Evolutionary conservation across 2,329 filamentous ascomycete genomes (phyloP).

Genomic region (Pseudogymnoascus verrucosus): DNA sequence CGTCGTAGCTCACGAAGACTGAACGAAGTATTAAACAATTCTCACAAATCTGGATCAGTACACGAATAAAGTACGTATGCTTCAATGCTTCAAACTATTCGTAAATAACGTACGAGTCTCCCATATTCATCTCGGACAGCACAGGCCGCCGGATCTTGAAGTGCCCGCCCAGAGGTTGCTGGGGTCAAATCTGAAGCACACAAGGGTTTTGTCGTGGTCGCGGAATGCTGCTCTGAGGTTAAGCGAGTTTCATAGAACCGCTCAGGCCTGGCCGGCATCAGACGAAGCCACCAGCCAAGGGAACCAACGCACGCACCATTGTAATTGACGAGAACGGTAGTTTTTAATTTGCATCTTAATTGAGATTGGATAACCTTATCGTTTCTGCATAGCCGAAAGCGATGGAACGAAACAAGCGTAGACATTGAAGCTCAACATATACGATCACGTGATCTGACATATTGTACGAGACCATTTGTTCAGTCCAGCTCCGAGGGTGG

Average conservation of each 20-base stretch:
- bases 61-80: background rate
- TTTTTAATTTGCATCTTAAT: slow-evolving; percentile 4
- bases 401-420: background rate
- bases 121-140: slow-evolving; percentile 1
- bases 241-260: background rate
- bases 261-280: slow-evolving; percentile 2
- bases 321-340: background rate
- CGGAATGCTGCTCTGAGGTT: slow-evolving; percentile 9
- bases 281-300: slow-evolving; percentile 5
- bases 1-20: background rate
- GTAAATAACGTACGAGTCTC: background rate
- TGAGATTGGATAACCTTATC: slow-evolving; percentile 7
- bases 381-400: slow-evolving; percentile 3
- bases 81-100: background rate
- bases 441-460: background rate
- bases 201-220: slow-evolving; percentile 12
- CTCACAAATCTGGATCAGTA: background rate
- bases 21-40: background rate
- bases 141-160: background rate
- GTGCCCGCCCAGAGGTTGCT: background rate
- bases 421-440: background rate
- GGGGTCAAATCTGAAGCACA: slow-evolving; percentile 10
- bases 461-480: background rate
- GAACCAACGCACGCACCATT: background rate
- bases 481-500: background rate